Conservation (phyloP, 495 filamentous ascomycete genomes). For the Articulospora tetracladia region DNA sequence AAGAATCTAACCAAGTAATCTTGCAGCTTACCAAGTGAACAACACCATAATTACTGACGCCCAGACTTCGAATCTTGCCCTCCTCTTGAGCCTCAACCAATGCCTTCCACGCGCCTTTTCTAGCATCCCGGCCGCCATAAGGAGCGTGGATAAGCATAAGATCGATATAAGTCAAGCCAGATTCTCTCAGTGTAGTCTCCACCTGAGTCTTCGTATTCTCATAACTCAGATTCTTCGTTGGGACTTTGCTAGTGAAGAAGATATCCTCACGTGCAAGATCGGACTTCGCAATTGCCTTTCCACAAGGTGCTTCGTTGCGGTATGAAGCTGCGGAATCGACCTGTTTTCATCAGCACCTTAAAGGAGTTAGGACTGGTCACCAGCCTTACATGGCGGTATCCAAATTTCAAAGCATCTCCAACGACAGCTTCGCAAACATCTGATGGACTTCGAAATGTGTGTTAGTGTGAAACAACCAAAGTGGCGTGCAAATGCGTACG, state of each 20-base stretch:
- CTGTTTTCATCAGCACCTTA: slow-evolving; percentile 25
- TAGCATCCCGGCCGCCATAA: slow-evolving; percentile 50
- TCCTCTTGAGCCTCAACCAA: slow-evolving; percentile 57
- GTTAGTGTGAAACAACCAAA: no score
- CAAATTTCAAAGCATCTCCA: slow-evolving; percentile 59
- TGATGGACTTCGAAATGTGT: slow-evolving; percentile 24
- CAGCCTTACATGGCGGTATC: slow-evolving; percentile 65
- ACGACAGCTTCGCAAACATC: slow-evolving; percentile 52
- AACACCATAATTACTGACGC: slow-evolving; percentile 66
- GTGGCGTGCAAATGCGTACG: no score
- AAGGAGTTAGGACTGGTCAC: background rate
- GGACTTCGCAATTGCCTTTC: slow-evolving; percentile 53
- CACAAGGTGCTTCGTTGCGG: slow-evolving; percentile 64
- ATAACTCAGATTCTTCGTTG: slow-evolving; percentile 42
- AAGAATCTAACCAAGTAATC: background rate
- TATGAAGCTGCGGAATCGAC: slow-evolving; percentile 72
- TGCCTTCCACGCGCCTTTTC: slow-evolving; percentile 63
- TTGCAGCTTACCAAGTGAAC: slow-evolving; percentile 44
- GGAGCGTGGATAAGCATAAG: slow-evolving; percentile 61
- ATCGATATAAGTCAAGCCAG: slow-evolving; percentile 59
- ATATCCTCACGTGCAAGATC: slow-evolving; percentile 58
- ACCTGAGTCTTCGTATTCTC: slow-evolving; percentile 46
- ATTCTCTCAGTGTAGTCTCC: slow-evolving; percentile 43
- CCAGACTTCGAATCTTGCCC: slow-evolving; percentile 61
- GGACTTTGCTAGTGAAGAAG: slow-evolving; percentile 74